Base-by-base conservation (phyloP, 2,329 filamentous ascomycete species). In the Trichophyton rubrum region DNA sequence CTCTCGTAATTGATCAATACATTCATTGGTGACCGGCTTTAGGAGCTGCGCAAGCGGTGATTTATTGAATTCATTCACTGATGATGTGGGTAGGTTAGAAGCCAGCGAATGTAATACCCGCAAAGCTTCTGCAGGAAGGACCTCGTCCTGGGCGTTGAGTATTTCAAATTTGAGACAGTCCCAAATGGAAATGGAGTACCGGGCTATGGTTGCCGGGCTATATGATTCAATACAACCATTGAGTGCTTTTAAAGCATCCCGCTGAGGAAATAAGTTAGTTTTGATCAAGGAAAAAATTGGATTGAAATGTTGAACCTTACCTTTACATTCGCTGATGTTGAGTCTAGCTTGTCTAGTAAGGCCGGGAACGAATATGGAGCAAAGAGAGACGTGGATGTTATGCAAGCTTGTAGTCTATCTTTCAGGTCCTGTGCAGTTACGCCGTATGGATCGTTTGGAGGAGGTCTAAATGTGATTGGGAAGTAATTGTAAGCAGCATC, bases 401-500 rank as follows among this genome's bases (percentile, higher is more conserved):
- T 83, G 68, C 85, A 88, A 49, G 82, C 80, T 63, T 83, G 78
- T 13, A 88, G 69, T 30, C 85, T 78, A 58, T 81, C 78, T 67
- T 88, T 88, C 61, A 88, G 70, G 66, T 87, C 82, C 66, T 87
- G 84, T 1, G 85, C 82, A 1, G 85, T 87, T 63, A 88, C 86
- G 1, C 83, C 82, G 63, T 86, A 87, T 0, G 84, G 84, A 67
- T 87, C 85, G 64, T 86, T 84, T 9, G 84, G 85, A 1, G 85
- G 85, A 9, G 85, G 84, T 66, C 82, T 80, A 71, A 87, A 88
- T 0, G 85, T 87, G 65, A 88, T 87, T 0, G 85, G 85, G 68
- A 87, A 88, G 70, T 88, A 88, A 66, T 86, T 86, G 71, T 86
- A 88, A 17, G 85, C 84, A 2, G 84, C 79, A 64, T 88, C 85